Conservation (phyloP, 2,329 filamentous ascomycete genomes). For the Calonectria henricotiae region DNA sequence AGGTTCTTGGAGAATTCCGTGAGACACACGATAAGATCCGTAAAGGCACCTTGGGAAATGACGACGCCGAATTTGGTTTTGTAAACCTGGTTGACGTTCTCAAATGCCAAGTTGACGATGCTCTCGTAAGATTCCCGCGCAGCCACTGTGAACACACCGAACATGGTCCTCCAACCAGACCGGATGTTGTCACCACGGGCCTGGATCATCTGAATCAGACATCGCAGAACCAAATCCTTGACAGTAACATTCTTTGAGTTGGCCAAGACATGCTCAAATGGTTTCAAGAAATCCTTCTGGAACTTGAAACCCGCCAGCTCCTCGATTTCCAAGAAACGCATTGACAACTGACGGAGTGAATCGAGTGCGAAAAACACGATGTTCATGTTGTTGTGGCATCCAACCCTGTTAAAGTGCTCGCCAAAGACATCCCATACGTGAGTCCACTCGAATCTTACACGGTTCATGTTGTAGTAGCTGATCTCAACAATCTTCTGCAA, state of each 20-base stretch:
- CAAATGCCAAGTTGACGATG: conserved; percentile 96
- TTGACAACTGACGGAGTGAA: conserved; percentile 93
- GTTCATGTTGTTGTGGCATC: conserved; percentile 95
- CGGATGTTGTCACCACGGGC: conserved; percentile 96
- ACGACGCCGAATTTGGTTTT: conserved; percentile 96
- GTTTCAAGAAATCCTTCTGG: conserved; percentile 98
- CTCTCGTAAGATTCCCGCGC: conserved; percentile 93
- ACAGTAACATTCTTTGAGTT: conserved; percentile 93
- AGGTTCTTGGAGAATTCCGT: conserved; percentile 99
- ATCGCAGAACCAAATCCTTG: conserved; percentile 97
- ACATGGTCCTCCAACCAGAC: conserved; percentile 99
- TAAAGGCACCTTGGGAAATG: conserved; percentile 96
- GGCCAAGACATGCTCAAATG: conserved; percentile 96
- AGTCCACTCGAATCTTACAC: conserved; percentile 98
- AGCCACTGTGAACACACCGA: conserved; percentile 97
- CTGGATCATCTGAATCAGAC: conserved; percentile 99
- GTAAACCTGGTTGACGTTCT: conserved; percentile 97
- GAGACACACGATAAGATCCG: conserved; percentile 94
- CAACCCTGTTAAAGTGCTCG: conserved; percentile 98
- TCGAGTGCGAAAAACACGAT: conserved; percentile 99
- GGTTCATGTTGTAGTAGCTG: conserved; percentile 99
- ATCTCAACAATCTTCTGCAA: conserved; percentile 99
- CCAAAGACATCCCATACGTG: conserved; percentile 98
- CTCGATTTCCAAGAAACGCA: conserved; percentile 99
- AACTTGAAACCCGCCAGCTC: conserved; percentile 99